phyloP scores from a whole-genome alignment of 306 rosid genomes.

The Mimosa pudica region DNA sequence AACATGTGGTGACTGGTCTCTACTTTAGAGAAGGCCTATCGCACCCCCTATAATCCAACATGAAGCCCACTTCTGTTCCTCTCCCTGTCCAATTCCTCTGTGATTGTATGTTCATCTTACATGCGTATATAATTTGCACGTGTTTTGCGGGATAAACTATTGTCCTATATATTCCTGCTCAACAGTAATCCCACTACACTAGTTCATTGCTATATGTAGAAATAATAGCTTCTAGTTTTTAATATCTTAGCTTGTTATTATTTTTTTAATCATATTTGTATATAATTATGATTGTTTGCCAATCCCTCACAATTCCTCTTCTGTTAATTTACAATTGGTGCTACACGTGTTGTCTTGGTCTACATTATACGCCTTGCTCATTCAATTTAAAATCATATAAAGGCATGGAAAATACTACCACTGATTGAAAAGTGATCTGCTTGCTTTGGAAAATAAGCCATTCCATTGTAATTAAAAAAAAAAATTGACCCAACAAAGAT shows the following conservation, averaged over 20 bases:
- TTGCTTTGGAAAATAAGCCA: too few relatives aligned
- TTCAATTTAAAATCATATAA: neutral
- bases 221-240: neutral
- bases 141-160: too few relatives aligned
- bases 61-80: neutral
- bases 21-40: slow-evolving; percentile 39
- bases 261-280: neutral
- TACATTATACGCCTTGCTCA: neutral
- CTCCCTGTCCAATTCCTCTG: neutral
- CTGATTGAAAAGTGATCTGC: too few relatives aligned
- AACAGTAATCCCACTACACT: too few relatives aligned
- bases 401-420: neutral
- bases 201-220: neutral
- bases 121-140: too few relatives aligned
- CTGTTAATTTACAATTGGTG: neutral
- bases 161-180: neutral
- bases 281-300: neutral
- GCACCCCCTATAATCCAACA: slow-evolving; percentile 35
- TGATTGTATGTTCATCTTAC: too few relatives aligned
- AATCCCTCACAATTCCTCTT: neutral
- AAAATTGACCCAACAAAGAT: too few relatives aligned
- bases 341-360: too few relatives aligned
- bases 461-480: too few relatives aligned
- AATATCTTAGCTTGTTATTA: neutral
- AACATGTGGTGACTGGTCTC: slow-evolving; percentile 53